Evolutionary conservation across 148 eudicot genomes (phyloP).

Genomic region (Suaeda aralocaspica): DNA sequence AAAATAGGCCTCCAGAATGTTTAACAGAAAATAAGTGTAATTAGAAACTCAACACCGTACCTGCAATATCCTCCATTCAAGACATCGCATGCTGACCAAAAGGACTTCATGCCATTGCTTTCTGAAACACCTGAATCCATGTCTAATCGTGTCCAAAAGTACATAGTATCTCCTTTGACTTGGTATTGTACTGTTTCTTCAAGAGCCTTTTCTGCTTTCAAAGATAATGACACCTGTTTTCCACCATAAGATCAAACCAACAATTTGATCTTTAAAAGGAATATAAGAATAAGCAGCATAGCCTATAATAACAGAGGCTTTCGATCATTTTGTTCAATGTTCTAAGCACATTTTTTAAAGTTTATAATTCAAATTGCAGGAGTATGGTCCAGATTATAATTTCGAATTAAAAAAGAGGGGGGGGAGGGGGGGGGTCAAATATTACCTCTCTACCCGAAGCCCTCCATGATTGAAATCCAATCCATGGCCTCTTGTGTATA

Average conservation of each 20-base stretch:
- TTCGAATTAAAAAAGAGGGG: too few species aligned
- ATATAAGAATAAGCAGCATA: conserved; percentile 17
- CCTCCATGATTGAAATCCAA: conserved; percentile 94
- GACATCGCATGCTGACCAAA: conserved; percentile 93
- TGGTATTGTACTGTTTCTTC: conserved; percentile 60
- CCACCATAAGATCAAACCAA: conserved; percentile 27
- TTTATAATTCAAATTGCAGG: not conserved
- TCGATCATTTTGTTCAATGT: too few species aligned
- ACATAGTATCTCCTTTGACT: conserved; percentile 68
- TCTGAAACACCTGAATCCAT: conserved; percentile 44
- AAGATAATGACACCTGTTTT: conserved; percentile 71
- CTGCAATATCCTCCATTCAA: conserved; percentile 92
- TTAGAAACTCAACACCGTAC: conserved; percentile 26
- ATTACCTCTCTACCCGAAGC: conserved; percentile 85
- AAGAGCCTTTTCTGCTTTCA: conserved; percentile 63
- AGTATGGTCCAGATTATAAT: conserved; percentile 4
- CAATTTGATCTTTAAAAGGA: conserved; percentile 17
- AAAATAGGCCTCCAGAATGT: not conserved
- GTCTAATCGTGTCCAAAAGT: conserved; percentile 71
- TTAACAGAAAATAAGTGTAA: not conserved
- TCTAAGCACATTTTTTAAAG: too few species aligned
- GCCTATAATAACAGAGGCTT: conserved; percentile 6
- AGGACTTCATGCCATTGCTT: conserved; percentile 49
- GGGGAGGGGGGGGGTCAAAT: too few species aligned
- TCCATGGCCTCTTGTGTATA: conserved; percentile 83